A percentile compares a stretch with the other conserved stretches of the same genome.
These are phyloP conservation scores for Dothistroma pini DNA, from an alignment of 2,329 filamentous ascomycete species.

Conservation along the genomic window DNA sequence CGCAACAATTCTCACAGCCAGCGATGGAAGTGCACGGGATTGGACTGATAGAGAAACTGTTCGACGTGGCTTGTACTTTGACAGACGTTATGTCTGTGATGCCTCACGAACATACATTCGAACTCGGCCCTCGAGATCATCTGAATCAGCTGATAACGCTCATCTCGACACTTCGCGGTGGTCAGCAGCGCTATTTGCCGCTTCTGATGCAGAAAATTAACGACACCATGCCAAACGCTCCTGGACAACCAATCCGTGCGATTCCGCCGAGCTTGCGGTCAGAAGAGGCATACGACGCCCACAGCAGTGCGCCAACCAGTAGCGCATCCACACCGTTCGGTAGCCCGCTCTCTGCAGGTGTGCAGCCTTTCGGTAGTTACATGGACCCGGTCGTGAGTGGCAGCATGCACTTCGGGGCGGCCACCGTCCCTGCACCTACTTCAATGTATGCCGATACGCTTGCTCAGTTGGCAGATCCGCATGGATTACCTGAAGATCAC, in stretches of 20 bases:
- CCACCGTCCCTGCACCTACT: conserved; percentile 7
- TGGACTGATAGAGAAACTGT: conserved; percentile 75
- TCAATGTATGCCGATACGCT: conserved; percentile 4
- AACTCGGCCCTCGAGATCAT: conserved; percentile 66
- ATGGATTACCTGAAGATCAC: background rate
- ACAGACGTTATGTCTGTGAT: conserved; percentile 67
- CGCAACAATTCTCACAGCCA: conserved; percentile 66
- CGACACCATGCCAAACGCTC: conserved; percentile 45
- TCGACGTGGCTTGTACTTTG: conserved; percentile 70
- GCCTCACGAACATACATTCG: conserved; percentile 57
- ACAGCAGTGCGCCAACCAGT: conserved; percentile 30
- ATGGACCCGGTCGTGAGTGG: conserved; percentile 7
- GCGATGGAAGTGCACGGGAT: conserved; percentile 72
- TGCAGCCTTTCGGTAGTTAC: conserved; percentile 11
- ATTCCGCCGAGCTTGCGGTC: conserved; percentile 24
- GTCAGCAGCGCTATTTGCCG: conserved; percentile 72
- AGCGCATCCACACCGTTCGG: conserved; percentile 30
- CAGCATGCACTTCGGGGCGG: conserved; percentile 5
- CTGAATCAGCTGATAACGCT: conserved; percentile 66
- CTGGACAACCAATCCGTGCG: conserved; percentile 28
- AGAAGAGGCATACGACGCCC: conserved; percentile 32
- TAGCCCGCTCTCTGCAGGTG: conserved; percentile 25
- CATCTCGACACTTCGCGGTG: conserved; percentile 67
- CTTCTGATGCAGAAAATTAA: conserved; percentile 72
- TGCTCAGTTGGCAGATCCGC: background rate